Conservation (phyloP, 352 stramenopile species). For the Phytophthora podocarpi region DNA sequence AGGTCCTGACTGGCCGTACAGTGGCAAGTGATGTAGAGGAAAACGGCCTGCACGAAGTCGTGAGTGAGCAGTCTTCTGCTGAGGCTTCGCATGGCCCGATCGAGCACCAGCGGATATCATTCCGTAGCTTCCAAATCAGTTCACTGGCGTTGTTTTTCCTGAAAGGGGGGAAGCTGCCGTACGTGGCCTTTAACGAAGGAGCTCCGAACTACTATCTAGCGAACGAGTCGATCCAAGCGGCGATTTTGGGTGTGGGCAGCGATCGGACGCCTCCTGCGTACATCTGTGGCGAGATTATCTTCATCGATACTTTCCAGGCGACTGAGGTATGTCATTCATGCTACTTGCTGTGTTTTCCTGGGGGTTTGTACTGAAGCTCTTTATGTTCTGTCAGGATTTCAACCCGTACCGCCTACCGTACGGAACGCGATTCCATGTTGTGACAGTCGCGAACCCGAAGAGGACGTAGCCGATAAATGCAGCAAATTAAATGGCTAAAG, state of each 20-base stretch:
- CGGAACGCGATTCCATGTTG: constrained; percentile 78
- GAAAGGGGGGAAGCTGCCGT: constrained; percentile 74
- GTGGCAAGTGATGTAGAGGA: constrained; percentile 38
- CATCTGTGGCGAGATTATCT: constrained; percentile 85
- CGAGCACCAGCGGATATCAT: constrained; percentile 77
- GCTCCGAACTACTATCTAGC: constrained; percentile 81
- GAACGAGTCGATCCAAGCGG: constrained; percentile 80
- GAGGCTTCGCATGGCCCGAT: constrained; percentile 20
- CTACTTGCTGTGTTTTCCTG: not conserved
- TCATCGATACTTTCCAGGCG: constrained; percentile 84
- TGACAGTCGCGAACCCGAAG: constrained; percentile 78
- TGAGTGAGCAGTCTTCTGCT: constrained; percentile 15
- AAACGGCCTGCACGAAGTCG: constrained; percentile 29
- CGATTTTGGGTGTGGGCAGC: constrained; percentile 51
- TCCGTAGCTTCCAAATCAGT: constrained; percentile 84
- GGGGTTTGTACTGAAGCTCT: constrained; percentile 3
- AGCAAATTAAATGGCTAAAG: constrained; percentile 18
- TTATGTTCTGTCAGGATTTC: constrained; percentile 64
- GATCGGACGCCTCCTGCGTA: constrained; percentile 73
- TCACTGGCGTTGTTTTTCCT: constrained; percentile 82
- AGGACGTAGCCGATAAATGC: constrained; percentile 48
- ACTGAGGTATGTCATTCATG: constrained; percentile 58
- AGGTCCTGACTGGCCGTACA: constrained; percentile 58
- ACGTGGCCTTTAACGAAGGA: constrained; percentile 85
- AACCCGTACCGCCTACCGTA: constrained; percentile 81